Conservation (phyloP, 345 rosid genomes). For the Populus euphratica region DNA sequence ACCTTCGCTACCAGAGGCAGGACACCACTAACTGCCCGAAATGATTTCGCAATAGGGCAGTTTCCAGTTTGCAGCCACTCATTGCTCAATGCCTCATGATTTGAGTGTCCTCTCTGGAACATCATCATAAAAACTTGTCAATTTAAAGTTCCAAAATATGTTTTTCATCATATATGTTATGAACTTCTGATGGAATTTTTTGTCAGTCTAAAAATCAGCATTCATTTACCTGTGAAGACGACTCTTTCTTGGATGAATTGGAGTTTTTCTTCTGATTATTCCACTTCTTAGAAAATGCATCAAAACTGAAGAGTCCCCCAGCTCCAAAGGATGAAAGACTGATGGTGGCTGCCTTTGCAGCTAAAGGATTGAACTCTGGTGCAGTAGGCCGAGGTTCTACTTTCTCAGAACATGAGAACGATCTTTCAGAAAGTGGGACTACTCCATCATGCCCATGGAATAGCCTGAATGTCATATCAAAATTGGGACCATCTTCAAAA, state of each 20-base stretch:
- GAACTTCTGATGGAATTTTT: background rate
- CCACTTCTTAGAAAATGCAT: constrained; percentile 63
- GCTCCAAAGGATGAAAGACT: constrained; percentile 90
- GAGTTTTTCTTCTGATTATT: constrained; percentile 53
- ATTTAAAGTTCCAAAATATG: background rate
- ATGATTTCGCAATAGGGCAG: constrained; percentile 94
- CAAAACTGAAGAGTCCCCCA: constrained; percentile 84
- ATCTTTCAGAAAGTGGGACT: constrained; percentile 73
- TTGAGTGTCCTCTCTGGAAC: constrained; percentile 55
- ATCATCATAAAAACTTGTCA: constrained; percentile 18
- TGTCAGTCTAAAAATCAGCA: background rate
- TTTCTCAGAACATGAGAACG: constrained; percentile 32
- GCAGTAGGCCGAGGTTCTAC: constrained; percentile 29
- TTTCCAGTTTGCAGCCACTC: constrained; percentile 87
- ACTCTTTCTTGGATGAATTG: constrained; percentile 56
- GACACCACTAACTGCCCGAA: constrained; percentile 68
- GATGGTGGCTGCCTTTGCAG: constrained; percentile 92
- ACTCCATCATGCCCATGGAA: constrained; percentile 95
- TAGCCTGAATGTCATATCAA: constrained; percentile 84
- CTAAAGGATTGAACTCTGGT: constrained; percentile 77
- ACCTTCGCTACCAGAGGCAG: constrained; percentile 84
- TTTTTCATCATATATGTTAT: background rate
- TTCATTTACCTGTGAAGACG: constrained; percentile 60
- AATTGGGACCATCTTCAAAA: constrained; percentile 96
- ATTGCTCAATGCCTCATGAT: constrained; percentile 69